Evolutionary conservation across 2,329 filamentous ascomycete genomes (phyloP).

Genomic region (Plectosphaerella plurivora): DNA sequence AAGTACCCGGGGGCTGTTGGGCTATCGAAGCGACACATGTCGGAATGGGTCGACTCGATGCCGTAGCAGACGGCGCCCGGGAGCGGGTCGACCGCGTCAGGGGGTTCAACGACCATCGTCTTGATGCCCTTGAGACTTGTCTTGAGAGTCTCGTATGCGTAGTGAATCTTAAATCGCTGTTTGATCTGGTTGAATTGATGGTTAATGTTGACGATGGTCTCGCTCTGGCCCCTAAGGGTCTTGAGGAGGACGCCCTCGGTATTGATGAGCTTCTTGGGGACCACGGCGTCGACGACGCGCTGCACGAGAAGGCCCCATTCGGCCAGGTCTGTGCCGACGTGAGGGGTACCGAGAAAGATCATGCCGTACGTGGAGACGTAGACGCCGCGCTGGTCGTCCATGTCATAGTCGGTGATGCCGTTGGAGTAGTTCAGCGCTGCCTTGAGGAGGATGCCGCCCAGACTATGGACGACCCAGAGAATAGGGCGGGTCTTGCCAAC

Average conservation of each 20-base stretch:
- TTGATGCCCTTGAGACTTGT: conserved; percentile 63
- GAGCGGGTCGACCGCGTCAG: conserved; percentile 64
- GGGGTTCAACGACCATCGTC: conserved; percentile 63
- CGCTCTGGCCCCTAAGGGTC: conserved; percentile 69
- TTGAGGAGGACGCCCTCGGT: conserved; percentile 63
- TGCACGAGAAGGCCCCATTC: conserved; percentile 65
- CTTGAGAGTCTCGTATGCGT: conserved; percentile 71
- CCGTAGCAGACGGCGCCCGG: conserved; percentile 68
- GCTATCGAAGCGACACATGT: conserved; percentile 69
- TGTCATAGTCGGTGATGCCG: conserved; percentile 53
- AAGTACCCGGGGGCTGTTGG: conserved; percentile 61
- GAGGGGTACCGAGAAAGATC: conserved; percentile 73
- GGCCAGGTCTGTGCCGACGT: conserved; percentile 64
- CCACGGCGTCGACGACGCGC: conserved; percentile 59
- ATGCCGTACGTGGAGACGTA: conserved; percentile 73
- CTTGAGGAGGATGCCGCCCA: conserved; percentile 71
- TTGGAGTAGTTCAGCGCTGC: conserved; percentile 64
- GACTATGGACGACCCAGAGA: conserved; percentile 71
- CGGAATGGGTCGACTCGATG: conserved; percentile 68
- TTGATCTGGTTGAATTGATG: conserved; percentile 68
- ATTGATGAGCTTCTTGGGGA: conserved; percentile 64
- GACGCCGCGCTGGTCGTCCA: conserved; percentile 62
- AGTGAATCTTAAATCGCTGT: conserved; percentile 66
- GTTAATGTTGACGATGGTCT: conserved; percentile 71
- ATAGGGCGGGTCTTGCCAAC: conserved; percentile 59